A percentile compares a stretch with the other conserved stretches of the same genome.
Conservation (phyloP, 495 filamentous ascomycete genomes). For the Tuber umbilicatum region DNA sequence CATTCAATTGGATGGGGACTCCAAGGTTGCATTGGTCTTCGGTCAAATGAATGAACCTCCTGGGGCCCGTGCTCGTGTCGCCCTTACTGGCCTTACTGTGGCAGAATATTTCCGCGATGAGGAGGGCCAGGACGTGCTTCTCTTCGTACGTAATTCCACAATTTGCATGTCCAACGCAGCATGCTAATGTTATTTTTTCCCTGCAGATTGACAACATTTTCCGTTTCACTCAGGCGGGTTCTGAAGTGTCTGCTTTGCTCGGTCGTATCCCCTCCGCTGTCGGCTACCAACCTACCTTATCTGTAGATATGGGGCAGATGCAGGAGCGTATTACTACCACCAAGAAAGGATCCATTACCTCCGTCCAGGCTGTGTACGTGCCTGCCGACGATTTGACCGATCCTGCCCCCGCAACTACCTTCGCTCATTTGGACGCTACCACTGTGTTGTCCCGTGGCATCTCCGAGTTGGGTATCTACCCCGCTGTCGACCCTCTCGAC, state of each 20-base stretch:
- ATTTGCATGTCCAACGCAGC: neutral
- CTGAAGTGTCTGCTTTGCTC: conserved; percentile 97
- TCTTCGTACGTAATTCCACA: conserved; percentile 39
- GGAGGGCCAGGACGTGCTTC: conserved; percentile 80
- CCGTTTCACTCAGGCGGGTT: conserved; percentile 99
- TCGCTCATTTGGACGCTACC: conserved; percentile 99
- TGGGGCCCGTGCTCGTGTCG: conserved; percentile 98
- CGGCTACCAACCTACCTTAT: conserved; percentile 99
- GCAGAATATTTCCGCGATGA: conserved; percentile 97
- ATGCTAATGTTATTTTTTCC: conserved; percentile 53
- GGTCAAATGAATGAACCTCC: conserved; percentile 99
- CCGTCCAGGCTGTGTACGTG: conserved; percentile 99
- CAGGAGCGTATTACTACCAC: conserved; percentile 99
- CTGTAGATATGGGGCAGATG: conserved; percentile 99
- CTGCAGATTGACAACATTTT: conserved; percentile 99
- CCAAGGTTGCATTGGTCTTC: conserved; percentile 98
- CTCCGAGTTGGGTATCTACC: conserved; percentile 99
- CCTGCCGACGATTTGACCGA: conserved; percentile 99
- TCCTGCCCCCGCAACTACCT: conserved; percentile 97
- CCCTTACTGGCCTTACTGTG: conserved; percentile 85
- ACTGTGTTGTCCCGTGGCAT: conserved; percentile 99
- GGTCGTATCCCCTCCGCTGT: conserved; percentile 99
- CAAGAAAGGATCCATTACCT: conserved; percentile 98
- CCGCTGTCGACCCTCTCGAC: conserved; percentile 97
- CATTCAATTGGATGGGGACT: conserved; percentile 98